Conservation (phyloP, 73 alveolate species). For the Paramecium pentaurelia region DNA sequence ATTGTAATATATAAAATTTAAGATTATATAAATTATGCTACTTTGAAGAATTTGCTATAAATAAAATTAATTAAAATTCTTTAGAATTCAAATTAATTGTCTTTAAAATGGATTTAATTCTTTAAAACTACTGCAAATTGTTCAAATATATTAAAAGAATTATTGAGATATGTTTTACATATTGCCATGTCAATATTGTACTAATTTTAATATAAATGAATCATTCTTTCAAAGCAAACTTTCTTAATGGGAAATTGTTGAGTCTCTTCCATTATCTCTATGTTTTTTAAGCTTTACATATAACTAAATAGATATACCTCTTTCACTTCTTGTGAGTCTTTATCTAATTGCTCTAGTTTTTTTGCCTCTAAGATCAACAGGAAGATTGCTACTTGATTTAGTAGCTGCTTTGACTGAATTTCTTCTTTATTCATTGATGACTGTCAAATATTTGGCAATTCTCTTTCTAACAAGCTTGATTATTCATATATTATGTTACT, state of each 20-base stretch:
- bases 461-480: slow-evolving; percentile 23
- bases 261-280: slow-evolving; percentile 39
- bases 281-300: slow-evolving; percentile 15
- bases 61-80: background rate
- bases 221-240: slow-evolving; percentile 31
- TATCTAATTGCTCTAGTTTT: slow-evolving; percentile 19
- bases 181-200: background rate
- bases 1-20: no score
- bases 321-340: background rate
- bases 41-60: background rate
- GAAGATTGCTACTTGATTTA: background rate
- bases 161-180: background rate
- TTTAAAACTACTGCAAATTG: background rate
- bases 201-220: background rate
- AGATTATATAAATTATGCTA: background rate
- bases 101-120: background rate
- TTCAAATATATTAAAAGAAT: background rate
- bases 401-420: background rate
- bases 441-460: slow-evolving; percentile 31
- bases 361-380: slow-evolving; percentile 4
- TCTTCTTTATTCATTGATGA: slow-evolving; percentile 28
- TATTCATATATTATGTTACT: background rate
- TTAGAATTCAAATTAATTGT: background rate
- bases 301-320: background rate
- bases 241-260: slow-evolving; percentile 38